A percentile compares a stretch with the other conserved stretches of the same genome.
Evolutionary conservation across 1,284 basidiomycete species (phyloP).

Genomic region (Ganoderma lucidum): DNA sequence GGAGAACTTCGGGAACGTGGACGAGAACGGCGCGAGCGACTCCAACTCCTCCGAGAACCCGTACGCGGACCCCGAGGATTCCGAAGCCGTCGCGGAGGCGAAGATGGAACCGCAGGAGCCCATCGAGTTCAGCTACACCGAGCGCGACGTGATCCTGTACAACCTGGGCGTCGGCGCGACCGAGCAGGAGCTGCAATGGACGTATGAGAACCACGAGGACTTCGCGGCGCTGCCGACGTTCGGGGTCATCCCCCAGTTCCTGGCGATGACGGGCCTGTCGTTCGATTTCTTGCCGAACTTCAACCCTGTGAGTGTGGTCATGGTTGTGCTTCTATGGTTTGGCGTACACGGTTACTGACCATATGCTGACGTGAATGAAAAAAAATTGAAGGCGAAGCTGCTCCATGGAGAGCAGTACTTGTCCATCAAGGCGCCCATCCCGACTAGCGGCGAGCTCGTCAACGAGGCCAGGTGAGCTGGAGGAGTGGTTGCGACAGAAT

Average conservation of each 20-base stretch:
- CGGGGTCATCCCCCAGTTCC: constrained; percentile 95
- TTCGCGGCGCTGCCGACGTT: constrained; percentile 94
- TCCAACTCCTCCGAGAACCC: constrained; percentile 47
- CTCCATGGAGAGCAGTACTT: constrained; percentile 98
- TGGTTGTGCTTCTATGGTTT: not conserved
- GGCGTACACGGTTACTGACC: not conserved
- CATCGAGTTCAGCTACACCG: constrained; percentile 78
- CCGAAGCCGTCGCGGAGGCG: constrained; percentile 83
- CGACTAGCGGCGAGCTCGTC: constrained; percentile 86
- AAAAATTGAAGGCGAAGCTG: constrained; percentile 77
- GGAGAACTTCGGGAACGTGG: constrained; percentile 81
- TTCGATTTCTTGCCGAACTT: constrained; percentile 95
- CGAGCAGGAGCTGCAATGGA: constrained; percentile 91
- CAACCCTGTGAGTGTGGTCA: constrained; percentile 74
- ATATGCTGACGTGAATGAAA: not conserved
- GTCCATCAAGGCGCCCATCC: constrained; percentile 87
- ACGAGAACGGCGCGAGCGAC: constrained; percentile 40
- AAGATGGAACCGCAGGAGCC: constrained; percentile 72
- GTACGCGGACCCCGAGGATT: constrained; percentile 86
- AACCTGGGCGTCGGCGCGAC: constrained; percentile 97
- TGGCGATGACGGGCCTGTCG: constrained; percentile 65
- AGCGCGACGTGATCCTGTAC: constrained; percentile 95
- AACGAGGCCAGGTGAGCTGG: constrained; percentile 72
- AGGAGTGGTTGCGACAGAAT: too few species aligned
- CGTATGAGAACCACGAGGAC: constrained; percentile 89